Conservation (phyloP, 1,284 basidiomycete species). For the Naganishia sp. region DNA sequence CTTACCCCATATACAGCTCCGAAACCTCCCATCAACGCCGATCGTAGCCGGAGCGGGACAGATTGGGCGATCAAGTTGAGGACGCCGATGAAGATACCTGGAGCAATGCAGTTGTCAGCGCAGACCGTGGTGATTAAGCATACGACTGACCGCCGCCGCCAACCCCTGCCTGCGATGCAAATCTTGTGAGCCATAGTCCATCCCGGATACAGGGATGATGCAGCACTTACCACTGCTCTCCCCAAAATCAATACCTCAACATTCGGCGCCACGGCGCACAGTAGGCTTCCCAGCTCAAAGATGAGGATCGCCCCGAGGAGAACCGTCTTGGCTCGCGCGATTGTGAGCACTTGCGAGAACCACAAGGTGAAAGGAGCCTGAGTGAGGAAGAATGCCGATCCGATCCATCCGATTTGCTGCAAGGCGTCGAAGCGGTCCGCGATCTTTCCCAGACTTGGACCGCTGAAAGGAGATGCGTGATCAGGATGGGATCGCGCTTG, state of each 20-base stretch:
- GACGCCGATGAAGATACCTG: constrained; percentile 52
- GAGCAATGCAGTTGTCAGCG: not conserved
- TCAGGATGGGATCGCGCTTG: constrained; percentile 29
- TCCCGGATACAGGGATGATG: not conserved
- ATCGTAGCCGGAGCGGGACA: constrained; percentile 54
- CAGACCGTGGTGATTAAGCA: not conserved
- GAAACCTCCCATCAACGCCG: constrained; percentile 52
- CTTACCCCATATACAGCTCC: constrained; percentile 54
- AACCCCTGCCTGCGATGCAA: constrained; percentile 1
- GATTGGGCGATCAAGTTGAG: constrained; percentile 55
- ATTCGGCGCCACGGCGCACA: constrained; percentile 58
- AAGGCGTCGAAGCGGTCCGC: constrained; percentile 19
- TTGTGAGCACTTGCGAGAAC: constrained; percentile 53
- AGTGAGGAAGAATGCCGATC: constrained; percentile 56
- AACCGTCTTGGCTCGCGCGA: constrained; percentile 56
- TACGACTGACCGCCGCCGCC: constrained; percentile 22
- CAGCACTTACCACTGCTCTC: constrained; percentile 50
- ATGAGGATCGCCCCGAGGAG: constrained; percentile 56
- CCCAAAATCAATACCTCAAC: constrained; percentile 57
- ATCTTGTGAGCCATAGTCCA: no score
- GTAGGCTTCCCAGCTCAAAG: constrained; percentile 57
- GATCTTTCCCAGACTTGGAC: constrained; percentile 16
- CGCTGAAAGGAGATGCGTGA: not conserved
- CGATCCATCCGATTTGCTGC: constrained; percentile 53
- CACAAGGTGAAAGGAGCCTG: constrained; percentile 54